A percentile compares a stretch with the other conserved stretches of the same genome.
Conservation (phyloP, 495 filamentous ascomycete species). For the Pseudomonodictys pantanalensis region DNA sequence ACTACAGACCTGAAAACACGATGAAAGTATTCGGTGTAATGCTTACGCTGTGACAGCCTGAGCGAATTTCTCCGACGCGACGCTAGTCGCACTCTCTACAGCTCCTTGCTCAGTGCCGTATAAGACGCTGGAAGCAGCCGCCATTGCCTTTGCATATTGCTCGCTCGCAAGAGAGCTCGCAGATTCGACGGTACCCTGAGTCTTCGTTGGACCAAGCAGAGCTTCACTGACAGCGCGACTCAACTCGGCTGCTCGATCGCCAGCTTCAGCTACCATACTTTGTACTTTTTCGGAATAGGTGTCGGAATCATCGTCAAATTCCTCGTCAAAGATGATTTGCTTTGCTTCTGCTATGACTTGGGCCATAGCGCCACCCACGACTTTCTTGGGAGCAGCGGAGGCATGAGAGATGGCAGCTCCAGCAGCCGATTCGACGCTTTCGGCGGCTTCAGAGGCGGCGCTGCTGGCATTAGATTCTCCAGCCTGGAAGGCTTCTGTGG, state of each 20-base stretch:
- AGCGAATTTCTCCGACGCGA: slow-evolving; percentile 56
- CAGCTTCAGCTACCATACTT: slow-evolving; percentile 50
- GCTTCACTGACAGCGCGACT: slow-evolving; percentile 56
- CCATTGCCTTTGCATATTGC: slow-evolving; percentile 55
- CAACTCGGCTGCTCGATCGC: slow-evolving; percentile 51
- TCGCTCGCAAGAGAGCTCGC: slow-evolving; percentile 52
- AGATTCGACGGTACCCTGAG: slow-evolving; percentile 46
- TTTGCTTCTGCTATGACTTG: slow-evolving; percentile 48
- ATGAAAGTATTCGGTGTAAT: too few species aligned
- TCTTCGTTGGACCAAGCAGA: slow-evolving; percentile 44
- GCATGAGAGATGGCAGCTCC: slow-evolving; percentile 2
- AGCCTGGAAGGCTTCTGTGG: slow-evolving; percentile 16
- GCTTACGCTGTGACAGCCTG: slow-evolving; percentile 62
- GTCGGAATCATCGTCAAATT: slow-evolving; percentile 49
- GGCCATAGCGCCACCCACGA: slow-evolving; percentile 56
- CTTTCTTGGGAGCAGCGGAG: slow-evolving; percentile 41
- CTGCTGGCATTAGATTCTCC: slow-evolving; percentile 1
- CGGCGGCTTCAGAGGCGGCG: slow-evolving; percentile 29
- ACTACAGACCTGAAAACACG: not conserved
- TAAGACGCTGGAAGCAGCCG: slow-evolving; percentile 56
- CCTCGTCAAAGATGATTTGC: slow-evolving; percentile 54
- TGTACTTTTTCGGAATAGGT: slow-evolving; percentile 51
- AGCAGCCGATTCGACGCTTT: slow-evolving; percentile 19
- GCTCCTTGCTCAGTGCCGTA: slow-evolving; percentile 56
- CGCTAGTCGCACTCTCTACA: slow-evolving; percentile 50